phyloP scores from a whole-genome alignment of 2,329 filamentous ascomycete species.

The Keithomyces neogunnii region DNA sequence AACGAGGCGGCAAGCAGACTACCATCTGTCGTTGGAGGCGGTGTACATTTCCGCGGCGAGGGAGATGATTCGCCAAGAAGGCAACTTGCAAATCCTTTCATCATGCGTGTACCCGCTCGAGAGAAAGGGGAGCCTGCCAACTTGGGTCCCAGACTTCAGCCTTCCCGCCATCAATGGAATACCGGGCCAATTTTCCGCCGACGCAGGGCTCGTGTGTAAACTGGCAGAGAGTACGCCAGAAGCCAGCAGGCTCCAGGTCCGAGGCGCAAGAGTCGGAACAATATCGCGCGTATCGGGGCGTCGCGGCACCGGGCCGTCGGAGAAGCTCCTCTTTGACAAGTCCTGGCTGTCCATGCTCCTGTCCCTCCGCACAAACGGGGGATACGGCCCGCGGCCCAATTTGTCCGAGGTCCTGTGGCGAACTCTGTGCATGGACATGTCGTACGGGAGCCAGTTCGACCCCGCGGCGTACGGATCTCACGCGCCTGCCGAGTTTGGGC shows the following conservation, averaged over 20 bases:
- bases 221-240: background rate
- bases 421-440: constrained; percentile 19
- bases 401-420: constrained; percentile 15
- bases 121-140: constrained; percentile 9
- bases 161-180: constrained; percentile 13
- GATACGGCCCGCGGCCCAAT: background rate
- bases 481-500: constrained; percentile 12
- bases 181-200: constrained; percentile 12
- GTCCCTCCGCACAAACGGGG: constrained; percentile 9
- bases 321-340: constrained; percentile 15
- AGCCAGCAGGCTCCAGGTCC: constrained; percentile 3
- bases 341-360: constrained; percentile 13
- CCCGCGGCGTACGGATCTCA: constrained; percentile 6
- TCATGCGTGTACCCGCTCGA: constrained; percentile 8
- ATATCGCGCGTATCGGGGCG: constrained; percentile 9
- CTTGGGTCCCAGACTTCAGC: constrained; percentile 17
- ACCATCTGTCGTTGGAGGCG: constrained; percentile 11
- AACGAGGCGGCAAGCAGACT: constrained; percentile 11
- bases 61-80: constrained; percentile 12
- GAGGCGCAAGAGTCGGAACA: constrained; percentile 10
- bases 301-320: constrained; percentile 6
- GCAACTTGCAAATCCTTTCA: constrained; percentile 11
- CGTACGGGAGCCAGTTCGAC: constrained; percentile 13
- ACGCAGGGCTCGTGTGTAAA: constrained; percentile 11
- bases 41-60: constrained; percentile 15